Evolutionary conservation across 2,329 filamentous ascomycete genomes (phyloP), one percentile per base, ranked within the genome.

Genomic region (Monosporascus sp.): DNA sequence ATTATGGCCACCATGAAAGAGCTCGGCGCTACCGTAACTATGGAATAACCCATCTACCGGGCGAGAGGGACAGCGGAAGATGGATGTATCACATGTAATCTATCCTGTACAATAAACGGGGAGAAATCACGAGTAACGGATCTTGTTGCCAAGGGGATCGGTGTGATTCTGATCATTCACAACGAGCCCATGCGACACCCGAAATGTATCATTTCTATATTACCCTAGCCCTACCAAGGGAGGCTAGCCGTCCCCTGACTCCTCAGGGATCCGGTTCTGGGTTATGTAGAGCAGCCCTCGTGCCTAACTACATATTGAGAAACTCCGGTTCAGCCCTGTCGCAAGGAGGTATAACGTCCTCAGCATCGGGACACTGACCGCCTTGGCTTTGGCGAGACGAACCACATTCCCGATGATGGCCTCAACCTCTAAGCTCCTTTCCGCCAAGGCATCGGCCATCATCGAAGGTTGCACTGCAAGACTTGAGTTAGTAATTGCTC

Each of bases 1-100:
- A 97, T 99, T 68, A 85, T 99, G 55, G 89, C 90, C 73, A 86
- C 89, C 43, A 82, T 99, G 79, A 97, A 97, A 85, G 92, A 83
- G 62, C 78, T 99, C 57, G 94, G 94, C 61, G 94, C 88, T 60
- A 91, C 89, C 60, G 93, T 90, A 57, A 77, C 82, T 60, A 94
- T 99, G 89, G 94, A 99, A 73, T 97, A 90, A 78, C 43, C n/a
- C 20, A 54, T 54, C 43, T 53, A 54, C 41, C 40, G 40, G 7
- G 35, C 20, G 47, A 44, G 27, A 45, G 40, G 47, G 26, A 14
- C 43, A 40, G 54, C 40, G 54, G 52, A 51, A 38, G 50, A 24
- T 52, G 57, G 57, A 53, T 67, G 60, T 65, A 63, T 65, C 27
- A 67, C 63, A 64, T 67, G 64, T 66, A 65, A 62, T 58, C 55